phyloP scores from a whole-genome alignment of 2,329 filamentous ascomycete genomes.

The Penicillium sp. region DNA sequence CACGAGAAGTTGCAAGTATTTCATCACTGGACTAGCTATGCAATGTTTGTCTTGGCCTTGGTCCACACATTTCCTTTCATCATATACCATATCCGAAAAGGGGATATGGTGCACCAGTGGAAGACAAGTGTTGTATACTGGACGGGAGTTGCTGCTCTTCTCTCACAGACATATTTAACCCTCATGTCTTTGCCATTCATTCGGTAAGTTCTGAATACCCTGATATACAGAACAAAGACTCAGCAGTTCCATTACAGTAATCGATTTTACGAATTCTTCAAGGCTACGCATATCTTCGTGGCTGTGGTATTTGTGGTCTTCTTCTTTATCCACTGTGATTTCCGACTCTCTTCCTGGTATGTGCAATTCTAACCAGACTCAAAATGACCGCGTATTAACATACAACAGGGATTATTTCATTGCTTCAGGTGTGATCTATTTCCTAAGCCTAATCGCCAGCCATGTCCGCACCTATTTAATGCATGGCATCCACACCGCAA shows the following conservation, averaged over 20 bases:
- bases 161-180: slow-evolving; percentile 57
- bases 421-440: slow-evolving; percentile 53
- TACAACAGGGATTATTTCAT: slow-evolving; percentile 58
- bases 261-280: slow-evolving; percentile 60
- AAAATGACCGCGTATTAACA: background rate
- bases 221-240: background rate
- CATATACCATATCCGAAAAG: slow-evolving; percentile 50
- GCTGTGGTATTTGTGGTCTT: slow-evolving; percentile 56
- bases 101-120: slow-evolving; percentile 51
- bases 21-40: slow-evolving; percentile 56
- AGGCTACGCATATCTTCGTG: slow-evolving; percentile 53
- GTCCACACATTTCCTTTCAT: slow-evolving; percentile 63
- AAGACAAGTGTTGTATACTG: slow-evolving; percentile 51
- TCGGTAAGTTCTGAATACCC: slow-evolving; percentile 39
- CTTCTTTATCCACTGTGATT: slow-evolving; percentile 60
- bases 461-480: slow-evolving; percentile 49
- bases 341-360: slow-evolving; percentile 53
- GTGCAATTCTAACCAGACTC: background rate
- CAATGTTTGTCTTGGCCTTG: slow-evolving; percentile 57
- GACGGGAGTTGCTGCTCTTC: slow-evolving; percentile 56
- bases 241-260: slow-evolving; percentile 36
- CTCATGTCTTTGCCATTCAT: slow-evolving; percentile 54
- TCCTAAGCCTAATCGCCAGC: slow-evolving; percentile 46
- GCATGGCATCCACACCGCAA: slow-evolving; percentile 49
- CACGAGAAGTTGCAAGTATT: slow-evolving; percentile 58